Evolutionary conservation across 768 basidiomycete species (phyloP).

Genomic region (Boletus sensibilis): DNA sequence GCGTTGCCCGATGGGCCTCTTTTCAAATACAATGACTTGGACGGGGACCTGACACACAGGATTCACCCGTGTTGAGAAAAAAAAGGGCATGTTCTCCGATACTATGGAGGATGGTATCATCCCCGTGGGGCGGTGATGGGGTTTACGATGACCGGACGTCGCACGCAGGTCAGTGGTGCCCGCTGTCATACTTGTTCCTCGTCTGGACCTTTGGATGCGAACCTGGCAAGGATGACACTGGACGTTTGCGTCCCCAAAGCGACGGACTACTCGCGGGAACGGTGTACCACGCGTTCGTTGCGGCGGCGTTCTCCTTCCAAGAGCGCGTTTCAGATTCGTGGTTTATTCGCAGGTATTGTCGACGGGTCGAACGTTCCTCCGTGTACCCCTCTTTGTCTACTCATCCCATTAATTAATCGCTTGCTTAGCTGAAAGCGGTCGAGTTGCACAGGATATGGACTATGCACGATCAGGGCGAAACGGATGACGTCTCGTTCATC

Average conservation of each 20-base stretch:
- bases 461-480: not conserved
- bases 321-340: too few relatives aligned
- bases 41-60: not conserved
- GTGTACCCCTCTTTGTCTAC: not conserved
- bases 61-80: not conserved
- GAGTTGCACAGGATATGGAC: not conserved
- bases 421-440: not conserved
- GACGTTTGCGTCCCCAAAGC: not conserved
- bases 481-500: not conserved
- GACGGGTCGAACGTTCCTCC: not conserved
- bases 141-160: not conserved
- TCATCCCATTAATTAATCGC: not conserved
- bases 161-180: constrained; percentile 15
- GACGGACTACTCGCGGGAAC: not conserved
- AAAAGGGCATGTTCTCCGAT: not conserved
- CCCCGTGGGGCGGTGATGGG: not conserved
- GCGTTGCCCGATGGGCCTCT: not conserved
- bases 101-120: not conserved
- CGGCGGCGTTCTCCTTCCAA: too few relatives aligned
- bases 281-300: not conserved
- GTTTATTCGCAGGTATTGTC: not conserved
- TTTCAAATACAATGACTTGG: not conserved
- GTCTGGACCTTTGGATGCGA: not conserved
- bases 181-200: not conserved
- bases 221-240: not conserved